A percentile compares a stretch with the other conserved stretches of the same genome.
Conservation (phyloP, 305 asterid species). For the Fraxinus sp. region DNA sequence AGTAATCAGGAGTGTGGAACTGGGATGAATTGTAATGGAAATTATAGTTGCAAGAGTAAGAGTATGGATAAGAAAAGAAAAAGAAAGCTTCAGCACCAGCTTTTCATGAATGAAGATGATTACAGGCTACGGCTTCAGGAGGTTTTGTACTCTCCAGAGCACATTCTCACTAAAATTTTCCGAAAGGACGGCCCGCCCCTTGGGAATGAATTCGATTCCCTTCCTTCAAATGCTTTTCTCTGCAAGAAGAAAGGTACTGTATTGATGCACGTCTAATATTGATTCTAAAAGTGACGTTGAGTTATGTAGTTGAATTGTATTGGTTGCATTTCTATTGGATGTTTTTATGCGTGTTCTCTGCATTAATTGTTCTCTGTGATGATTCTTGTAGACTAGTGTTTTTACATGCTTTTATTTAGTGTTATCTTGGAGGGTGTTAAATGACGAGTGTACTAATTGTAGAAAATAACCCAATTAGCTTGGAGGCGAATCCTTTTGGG, state of each 20-base stretch:
- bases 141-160: conserved; percentile 57
- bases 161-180: conserved; percentile 62
- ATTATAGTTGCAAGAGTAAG: conserved; percentile 23
- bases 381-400: neutral
- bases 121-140: conserved; percentile 69
- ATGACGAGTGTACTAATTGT: neutral
- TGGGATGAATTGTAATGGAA: conserved; percentile 27
- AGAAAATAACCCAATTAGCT: neutral
- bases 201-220: conserved; percentile 67
- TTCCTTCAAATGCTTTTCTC: conserved; percentile 56
- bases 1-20: conserved; percentile 18
- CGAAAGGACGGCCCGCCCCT: conserved; percentile 88
- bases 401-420: neutral
- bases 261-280: neutral
- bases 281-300: conserved; percentile 6
- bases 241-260: conserved; percentile 29
- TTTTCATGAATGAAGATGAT: conserved; percentile 60
- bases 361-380: neutral
- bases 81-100: conserved; percentile 34
- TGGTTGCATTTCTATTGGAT: conserved; percentile 6
- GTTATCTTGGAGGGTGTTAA: neutral
- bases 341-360: neutral
- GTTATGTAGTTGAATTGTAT: conserved; percentile 13
- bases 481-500: neutral
- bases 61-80: conserved; percentile 32